Conservation (phyloP, 805 yeast species). For the Cyberlindnera suaveolens region DNA sequence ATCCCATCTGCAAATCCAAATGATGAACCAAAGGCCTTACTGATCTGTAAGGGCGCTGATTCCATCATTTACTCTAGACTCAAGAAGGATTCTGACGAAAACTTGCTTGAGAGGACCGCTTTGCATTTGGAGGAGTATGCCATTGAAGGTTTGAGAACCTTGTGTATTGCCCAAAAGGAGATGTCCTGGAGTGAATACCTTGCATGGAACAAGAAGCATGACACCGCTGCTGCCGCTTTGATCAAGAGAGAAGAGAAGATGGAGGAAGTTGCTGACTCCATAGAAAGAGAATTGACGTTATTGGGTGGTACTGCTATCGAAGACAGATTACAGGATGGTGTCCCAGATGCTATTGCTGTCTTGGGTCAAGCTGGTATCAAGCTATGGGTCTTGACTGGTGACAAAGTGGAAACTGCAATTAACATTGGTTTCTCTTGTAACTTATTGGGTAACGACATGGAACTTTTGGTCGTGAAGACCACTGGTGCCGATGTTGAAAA, state of each 20-base stretch:
- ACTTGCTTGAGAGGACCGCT: constrained; percentile 57
- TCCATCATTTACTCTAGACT: constrained; percentile 69
- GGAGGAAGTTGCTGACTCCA: constrained; percentile 69
- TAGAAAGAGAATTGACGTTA: constrained; percentile 58
- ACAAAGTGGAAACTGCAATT: constrained; percentile 84
- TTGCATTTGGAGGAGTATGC: constrained; percentile 72
- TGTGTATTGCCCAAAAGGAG: constrained; percentile 72
- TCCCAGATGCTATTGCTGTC: constrained; percentile 70
- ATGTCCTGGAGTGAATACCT: constrained; percentile 54
- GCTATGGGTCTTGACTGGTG: constrained; percentile 84
- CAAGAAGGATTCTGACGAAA: constrained; percentile 37
- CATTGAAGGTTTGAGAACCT: constrained; percentile 76
- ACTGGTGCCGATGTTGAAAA: constrained; percentile 48
- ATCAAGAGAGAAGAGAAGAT: constrained; percentile 62
- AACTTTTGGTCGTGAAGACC: constrained; percentile 57
- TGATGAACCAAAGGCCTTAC: constrained; percentile 43
- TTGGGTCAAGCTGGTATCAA: constrained; percentile 75
- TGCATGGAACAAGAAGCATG: constrained; percentile 58
- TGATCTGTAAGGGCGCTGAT: constrained; percentile 84
- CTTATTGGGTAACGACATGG: constrained; percentile 69
- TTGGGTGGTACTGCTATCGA: constrained; percentile 86
- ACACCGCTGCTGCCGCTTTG: constrained; percentile 58
- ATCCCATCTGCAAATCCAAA: constrained; percentile 42
- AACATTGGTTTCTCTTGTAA: constrained; percentile 86
- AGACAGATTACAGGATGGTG: constrained; percentile 81